Evolutionary conservation across 202 grass and related monocot species (phyloP), one percentile per base, ranked within the genome.

Genomic region (Eragrostis tef): DNA sequence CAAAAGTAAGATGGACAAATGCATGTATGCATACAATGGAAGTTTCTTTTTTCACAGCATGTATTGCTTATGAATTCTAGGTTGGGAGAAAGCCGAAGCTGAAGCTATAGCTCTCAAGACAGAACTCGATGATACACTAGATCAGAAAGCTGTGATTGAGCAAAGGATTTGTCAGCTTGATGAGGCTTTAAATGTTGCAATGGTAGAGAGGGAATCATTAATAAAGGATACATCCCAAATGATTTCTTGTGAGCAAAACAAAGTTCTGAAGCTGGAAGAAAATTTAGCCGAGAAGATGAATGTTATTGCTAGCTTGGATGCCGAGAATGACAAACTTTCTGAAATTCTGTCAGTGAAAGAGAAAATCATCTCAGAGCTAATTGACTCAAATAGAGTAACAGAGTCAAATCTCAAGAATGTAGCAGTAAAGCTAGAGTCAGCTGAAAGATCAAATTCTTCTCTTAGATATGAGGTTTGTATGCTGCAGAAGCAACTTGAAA

Each of bases 401-500:
- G 95, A 94, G 77, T 88, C 88, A 63, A 91, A 87, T 26, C 75
- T 89, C 26, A 74, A 71, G 48, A 73, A 88, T 63, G 73, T 90
- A 77, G 67, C 39, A 12, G 73, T 27, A 63, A 94, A 85, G 63
- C 71, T 94, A 63, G 85, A 94, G 59, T 89, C 79, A 41, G 51
- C 87, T 0, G 90, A 98, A 81, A 93, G 77, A 79, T 73, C 79
- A 29, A 98, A 98, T 79, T 80, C 95, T 86, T 93, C 95, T 79
- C 76, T 93, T 60, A 90, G 70, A 64, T 98, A 98, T 77, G 95
- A 98, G 74, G 84, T 98, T 62, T 98, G 88, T 83, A 93, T 98
- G 95, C 79, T 94, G 86, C 95, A 98, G 76, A 94, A 98, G 71
- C 92, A 98, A 87, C 88, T 93, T 71, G 95, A 98, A 70, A 98